Evolutionary conservation across 164 flowering plant species (phyloP).

Genomic region (Nelumbo lutea): DNA sequence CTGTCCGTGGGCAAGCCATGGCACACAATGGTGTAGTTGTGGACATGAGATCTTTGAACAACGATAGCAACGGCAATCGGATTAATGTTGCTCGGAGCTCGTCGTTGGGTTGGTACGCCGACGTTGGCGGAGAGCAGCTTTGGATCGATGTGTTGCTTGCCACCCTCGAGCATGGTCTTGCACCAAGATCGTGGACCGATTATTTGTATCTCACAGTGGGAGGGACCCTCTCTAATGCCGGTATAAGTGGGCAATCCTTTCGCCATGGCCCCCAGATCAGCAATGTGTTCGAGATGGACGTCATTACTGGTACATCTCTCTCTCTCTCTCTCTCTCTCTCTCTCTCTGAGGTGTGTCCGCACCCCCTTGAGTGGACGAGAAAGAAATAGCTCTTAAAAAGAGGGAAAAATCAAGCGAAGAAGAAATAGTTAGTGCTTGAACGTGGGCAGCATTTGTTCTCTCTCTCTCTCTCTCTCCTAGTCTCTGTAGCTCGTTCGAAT

Average conservation of each 20-base stretch:
- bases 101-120: conserved; percentile 31
- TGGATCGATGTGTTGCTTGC: conserved; percentile 72
- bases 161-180: conserved; percentile 52
- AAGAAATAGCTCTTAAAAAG: no score
- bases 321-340: no score
- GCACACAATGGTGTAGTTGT: conserved; percentile 65
- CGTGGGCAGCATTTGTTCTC: no score
- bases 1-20: conserved; percentile 71
- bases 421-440: no score
- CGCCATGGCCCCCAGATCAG: conserved; percentile 82
- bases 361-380: no score
- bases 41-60: conserved; percentile 52
- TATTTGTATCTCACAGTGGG: conserved; percentile 82
- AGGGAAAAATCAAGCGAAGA: no score
- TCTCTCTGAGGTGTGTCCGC: background rate
- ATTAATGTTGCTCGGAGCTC: conserved; percentile 29
- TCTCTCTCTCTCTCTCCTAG: no score
- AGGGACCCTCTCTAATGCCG: conserved; percentile 89
- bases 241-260: conserved; percentile 80
- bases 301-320: conserved; percentile 52
- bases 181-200: conserved; percentile 89
- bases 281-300: conserved; percentile 79
- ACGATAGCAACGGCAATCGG: conserved; percentile 11
- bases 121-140: conserved; percentile 70
- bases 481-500: no score